Evolutionary conservation across 208 protist genomes (phyloP), one percentile per base, ranked within the genome.

Genomic region (Trypanosoma melophagium): DNA sequence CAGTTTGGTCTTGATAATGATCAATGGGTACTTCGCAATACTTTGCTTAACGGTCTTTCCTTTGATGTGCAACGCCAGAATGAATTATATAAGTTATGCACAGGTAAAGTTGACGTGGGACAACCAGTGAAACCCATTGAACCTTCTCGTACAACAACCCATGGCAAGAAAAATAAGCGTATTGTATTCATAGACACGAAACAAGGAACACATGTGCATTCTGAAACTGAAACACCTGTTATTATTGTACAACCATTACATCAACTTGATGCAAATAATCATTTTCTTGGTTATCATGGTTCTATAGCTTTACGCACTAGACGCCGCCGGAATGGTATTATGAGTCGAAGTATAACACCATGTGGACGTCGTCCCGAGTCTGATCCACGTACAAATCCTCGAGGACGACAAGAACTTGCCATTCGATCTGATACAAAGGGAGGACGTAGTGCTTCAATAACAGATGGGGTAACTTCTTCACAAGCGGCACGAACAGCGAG

Each of bases 11-110:
- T 97, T 5, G 89, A 97, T 62, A 97, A 95, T 69, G 92, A 95
- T 65, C 92, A 97, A 70, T 95, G 89, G 92, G 90, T 97, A 86
- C 83, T 97, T 52, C 82, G 89, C 24, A 97, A 97, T 74, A 97
- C 92, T 7, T 71, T 93, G 53, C 74, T 95, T 44, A 97, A 97
- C 68, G 84, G 88, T 12, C 75, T 97, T 4, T 70, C 79, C n/a
- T 90, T 73, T 62, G 77, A 86, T 24, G 76, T 83, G 7, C 90
- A 95, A 66, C 56, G 84, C 31, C 31, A 72, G n/a, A 90, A 87
- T 71, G 77, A 74, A 24, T 68, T 95, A 28, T 93, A 84, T 59
- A 76, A 78, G 49, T 66, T 83, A 51, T 95, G 87, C 60, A 75
- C 74, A 19, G 64, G 64, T 25, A 83, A 79, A 56, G 77, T 90